Evolutionary conservation across 768 basidiomycete genomes (phyloP).

Genomic region (Psilocybe subaeruginosa): DNA sequence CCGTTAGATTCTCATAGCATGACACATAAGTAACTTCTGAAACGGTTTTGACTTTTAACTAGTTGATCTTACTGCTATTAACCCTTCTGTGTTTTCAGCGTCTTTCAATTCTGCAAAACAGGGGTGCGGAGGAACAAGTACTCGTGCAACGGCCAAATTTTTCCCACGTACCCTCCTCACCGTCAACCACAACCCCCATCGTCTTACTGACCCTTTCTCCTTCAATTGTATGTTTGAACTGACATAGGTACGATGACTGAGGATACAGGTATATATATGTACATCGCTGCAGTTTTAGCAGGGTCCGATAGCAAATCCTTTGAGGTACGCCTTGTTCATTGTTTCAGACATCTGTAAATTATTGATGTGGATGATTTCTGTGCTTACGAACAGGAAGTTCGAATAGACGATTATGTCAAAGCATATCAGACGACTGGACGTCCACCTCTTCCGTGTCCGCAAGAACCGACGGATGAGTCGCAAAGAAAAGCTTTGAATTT

Average conservation of each 20-base stretch:
- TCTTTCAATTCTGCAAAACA: too few relatives aligned
- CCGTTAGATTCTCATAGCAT: too few relatives aligned
- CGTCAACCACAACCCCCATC: not conserved
- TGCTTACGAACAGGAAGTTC: slow-evolving; percentile 47
- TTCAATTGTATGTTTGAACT: not conserved
- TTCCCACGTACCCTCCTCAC: not conserved
- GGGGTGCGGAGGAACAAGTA: too few relatives aligned
- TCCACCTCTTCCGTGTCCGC: slow-evolving; percentile 49
- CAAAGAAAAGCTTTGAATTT: slow-evolving; percentile 49
- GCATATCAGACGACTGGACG: slow-evolving; percentile 48
- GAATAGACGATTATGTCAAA: slow-evolving; percentile 55
- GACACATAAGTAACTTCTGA: too few relatives aligned
- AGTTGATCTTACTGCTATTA: too few relatives aligned
- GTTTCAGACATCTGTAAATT: not conserved
- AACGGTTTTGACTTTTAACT: too few relatives aligned
- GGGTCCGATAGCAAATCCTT: not conserved
- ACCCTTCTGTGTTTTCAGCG: too few relatives aligned
- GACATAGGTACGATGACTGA: not conserved
- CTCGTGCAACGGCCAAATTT: not conserved
- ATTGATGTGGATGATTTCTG: not conserved
- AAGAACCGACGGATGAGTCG: slow-evolving; percentile 44
- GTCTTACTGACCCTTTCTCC: not conserved
- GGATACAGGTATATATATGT: not conserved
- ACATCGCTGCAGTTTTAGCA: not conserved
- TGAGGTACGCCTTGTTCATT: not conserved